phyloP scores from a whole-genome alignment of 768 basidiomycete species.

The Naganishia vaughanmartiniae region DNA sequence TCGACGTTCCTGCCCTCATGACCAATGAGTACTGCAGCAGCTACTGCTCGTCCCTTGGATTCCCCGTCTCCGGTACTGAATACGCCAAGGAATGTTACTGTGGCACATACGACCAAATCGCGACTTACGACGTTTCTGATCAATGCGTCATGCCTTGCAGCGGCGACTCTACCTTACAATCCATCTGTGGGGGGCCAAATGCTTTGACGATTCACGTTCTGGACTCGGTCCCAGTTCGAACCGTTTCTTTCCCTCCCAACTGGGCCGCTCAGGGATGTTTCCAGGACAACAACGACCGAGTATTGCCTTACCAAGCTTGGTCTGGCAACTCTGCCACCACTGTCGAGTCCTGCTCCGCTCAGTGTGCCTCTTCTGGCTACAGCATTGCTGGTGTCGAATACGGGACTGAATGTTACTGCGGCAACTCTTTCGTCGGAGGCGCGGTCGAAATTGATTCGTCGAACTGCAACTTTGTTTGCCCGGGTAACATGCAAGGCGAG shows the following conservation, averaged over 20 bases:
- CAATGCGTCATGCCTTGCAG: slow-evolving; percentile 21
- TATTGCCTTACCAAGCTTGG: slow-evolving; percentile 11
- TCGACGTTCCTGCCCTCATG: slow-evolving; percentile 9
- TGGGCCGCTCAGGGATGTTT: slow-evolving; percentile 9
- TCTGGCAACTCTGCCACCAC: slow-evolving; percentile 7
- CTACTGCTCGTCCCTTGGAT: slow-evolving; percentile 6
- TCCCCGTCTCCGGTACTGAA: slow-evolving; percentile 12
- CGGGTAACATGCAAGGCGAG: neutral
- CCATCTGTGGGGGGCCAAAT: slow-evolving; percentile 2
- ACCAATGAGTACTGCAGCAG: slow-evolving; percentile 16
- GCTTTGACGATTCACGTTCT: neutral
- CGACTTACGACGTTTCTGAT: neutral
- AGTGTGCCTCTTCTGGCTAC: slow-evolving; percentile 18
- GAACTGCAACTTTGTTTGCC: neutral
- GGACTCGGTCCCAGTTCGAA: neutral
- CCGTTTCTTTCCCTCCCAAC: slow-evolving; percentile 10
- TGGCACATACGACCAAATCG: neutral
- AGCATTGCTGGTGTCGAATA: slow-evolving; percentile 20
- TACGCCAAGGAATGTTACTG: slow-evolving; percentile 27
- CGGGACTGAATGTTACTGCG: slow-evolving; percentile 23
- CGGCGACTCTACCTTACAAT: neutral
- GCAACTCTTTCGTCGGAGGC: slow-evolving; percentile 10
- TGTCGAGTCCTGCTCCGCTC: slow-evolving; percentile 3
- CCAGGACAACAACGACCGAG: slow-evolving; percentile 16
- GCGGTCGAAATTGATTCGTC: slow-evolving; percentile 5